A percentile compares a stretch with the other conserved stretches of the same genome.
These are phyloP conservation scores for Arctium lappa DNA, from an alignment of 129 eudicot genomes.

Conservation along the genomic window DNA sequence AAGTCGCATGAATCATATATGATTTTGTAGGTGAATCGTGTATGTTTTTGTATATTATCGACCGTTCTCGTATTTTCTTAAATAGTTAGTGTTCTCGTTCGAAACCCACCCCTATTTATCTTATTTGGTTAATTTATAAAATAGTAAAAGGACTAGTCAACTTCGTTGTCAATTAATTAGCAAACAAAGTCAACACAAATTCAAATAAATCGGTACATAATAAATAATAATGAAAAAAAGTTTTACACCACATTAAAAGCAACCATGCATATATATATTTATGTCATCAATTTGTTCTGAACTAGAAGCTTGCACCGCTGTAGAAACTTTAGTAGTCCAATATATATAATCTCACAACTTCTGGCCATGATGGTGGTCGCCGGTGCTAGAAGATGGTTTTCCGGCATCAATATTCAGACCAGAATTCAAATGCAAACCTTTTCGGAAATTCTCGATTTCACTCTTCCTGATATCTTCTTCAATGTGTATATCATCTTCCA, in stretches of 20 bases:
- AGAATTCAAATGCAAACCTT: constrained; percentile 28
- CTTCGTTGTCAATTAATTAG: neutral
- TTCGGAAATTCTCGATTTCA: constrained; percentile 30
- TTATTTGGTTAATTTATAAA: too few relatives aligned
- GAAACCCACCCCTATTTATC: too few relatives aligned
- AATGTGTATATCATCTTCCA: constrained; percentile 72
- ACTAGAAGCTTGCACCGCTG: neutral
- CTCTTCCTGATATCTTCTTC: constrained; percentile 59
- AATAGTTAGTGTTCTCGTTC: too few relatives aligned
- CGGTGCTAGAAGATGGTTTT: constrained; percentile 42
- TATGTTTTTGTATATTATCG: too few relatives aligned
- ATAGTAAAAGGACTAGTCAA: neutral
- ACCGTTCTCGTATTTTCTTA: too few relatives aligned
- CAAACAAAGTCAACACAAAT: neutral
- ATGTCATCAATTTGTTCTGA: constrained; percentile 17
- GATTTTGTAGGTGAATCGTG: too few relatives aligned
- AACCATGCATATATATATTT: neutral
- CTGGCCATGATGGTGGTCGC: constrained; percentile 27
- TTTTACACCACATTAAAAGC: constrained; percentile 10
- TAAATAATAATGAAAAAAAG: neutral
- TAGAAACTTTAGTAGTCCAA: neutral
- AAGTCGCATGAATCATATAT: too few relatives aligned
- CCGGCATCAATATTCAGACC: constrained; percentile 26
- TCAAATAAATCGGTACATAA: neutral
- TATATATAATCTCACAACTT: constrained; percentile 16